Conservation (phyloP, 2,329 filamentous ascomycete genomes). For the Pseudogymnoascus sp. region DNA sequence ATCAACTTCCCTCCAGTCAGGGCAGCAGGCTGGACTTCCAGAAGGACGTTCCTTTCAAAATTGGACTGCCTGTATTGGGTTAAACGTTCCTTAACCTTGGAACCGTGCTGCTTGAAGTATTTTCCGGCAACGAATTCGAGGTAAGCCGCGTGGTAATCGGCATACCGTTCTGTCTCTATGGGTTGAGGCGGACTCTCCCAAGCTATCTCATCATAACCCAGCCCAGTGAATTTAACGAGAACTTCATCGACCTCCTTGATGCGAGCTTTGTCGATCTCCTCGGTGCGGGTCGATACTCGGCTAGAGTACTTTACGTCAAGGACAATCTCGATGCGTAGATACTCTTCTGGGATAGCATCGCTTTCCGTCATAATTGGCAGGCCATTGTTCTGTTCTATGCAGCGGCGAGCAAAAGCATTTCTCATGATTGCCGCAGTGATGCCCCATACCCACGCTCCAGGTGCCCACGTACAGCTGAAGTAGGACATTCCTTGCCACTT, state of each 20-base stretch:
- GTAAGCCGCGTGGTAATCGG: constrained; percentile 76
- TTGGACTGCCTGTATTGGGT: constrained; percentile 57
- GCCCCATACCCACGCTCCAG: constrained; percentile 83
- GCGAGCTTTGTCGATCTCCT: constrained; percentile 64
- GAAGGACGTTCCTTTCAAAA: constrained; percentile 61
- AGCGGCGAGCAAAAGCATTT: constrained; percentile 67
- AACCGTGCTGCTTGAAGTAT: constrained; percentile 56
- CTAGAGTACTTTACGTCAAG: constrained; percentile 69
- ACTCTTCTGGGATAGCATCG: constrained; percentile 85
- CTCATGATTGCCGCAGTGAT: constrained; percentile 59
- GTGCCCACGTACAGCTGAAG: constrained; percentile 77
- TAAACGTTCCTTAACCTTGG: constrained; percentile 60
- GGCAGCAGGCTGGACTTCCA: constrained; percentile 65
- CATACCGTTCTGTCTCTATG: constrained; percentile 61
- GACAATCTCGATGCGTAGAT: constrained; percentile 79
- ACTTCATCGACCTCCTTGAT: constrained; percentile 68
- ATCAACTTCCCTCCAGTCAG: constrained; percentile 78
- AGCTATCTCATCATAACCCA: constrained; percentile 83
- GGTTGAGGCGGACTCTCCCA: constrained; percentile 75
- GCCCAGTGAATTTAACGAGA: constrained; percentile 85
- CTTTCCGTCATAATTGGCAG: constrained; percentile 63
- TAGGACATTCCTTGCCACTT: constrained; percentile 83
- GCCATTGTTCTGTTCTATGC: constrained; percentile 47
- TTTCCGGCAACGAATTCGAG: constrained; percentile 76
- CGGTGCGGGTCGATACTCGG: constrained; percentile 45